Percentiles rank a stretch among this genome's conserved stretches.
phyloP scores from a whole-genome alignment of 257 asterid genomes.

The Knoxia roxburghii region DNA sequence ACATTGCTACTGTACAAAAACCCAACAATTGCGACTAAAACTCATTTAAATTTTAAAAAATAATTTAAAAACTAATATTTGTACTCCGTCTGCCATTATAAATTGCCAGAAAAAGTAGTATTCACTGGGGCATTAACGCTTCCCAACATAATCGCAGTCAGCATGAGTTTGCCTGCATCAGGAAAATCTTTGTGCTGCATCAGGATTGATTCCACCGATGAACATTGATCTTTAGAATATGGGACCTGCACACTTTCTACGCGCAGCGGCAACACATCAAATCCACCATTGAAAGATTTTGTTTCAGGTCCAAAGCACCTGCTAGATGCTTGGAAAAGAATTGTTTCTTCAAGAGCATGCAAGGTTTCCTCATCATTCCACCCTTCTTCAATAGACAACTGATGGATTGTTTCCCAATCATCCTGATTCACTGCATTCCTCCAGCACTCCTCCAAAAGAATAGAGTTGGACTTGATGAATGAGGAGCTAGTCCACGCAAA shows the following conservation, averaged over 20 bases:
- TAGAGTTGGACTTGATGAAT: constrained; percentile 54
- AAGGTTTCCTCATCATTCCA: constrained; percentile 76
- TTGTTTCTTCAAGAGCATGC: constrained; percentile 47
- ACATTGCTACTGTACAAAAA: no score
- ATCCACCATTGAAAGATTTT: constrained; percentile 53
- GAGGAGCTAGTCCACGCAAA: constrained; percentile 88
- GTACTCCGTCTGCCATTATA: no score
- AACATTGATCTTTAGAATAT: constrained; percentile 28
- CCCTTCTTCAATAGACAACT: constrained; percentile 55
- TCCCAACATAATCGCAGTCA: constrained; percentile 67
- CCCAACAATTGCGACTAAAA: no score
- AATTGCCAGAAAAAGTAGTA: no score
- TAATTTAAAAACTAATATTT: no score
- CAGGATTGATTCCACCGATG: constrained; percentile 62
- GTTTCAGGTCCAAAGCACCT: constrained; percentile 76
- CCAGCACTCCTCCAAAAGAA: constrained; percentile 93
- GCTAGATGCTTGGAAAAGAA: constrained; percentile 67
- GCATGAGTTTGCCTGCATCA: constrained; percentile 85
- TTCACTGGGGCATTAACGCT: no score
- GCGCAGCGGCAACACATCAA: constrained; percentile 66
- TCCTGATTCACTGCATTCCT: constrained; percentile 87
- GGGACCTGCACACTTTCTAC: constrained; percentile 33
- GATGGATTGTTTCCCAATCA: constrained; percentile 64
- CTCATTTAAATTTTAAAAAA: no score
- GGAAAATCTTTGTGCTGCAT: constrained; percentile 88